A percentile compares a stretch with the other conserved stretches of the same genome.
Conservation (phyloP, 2,329 filamentous ascomycete species). For the Penicillium sp. region DNA sequence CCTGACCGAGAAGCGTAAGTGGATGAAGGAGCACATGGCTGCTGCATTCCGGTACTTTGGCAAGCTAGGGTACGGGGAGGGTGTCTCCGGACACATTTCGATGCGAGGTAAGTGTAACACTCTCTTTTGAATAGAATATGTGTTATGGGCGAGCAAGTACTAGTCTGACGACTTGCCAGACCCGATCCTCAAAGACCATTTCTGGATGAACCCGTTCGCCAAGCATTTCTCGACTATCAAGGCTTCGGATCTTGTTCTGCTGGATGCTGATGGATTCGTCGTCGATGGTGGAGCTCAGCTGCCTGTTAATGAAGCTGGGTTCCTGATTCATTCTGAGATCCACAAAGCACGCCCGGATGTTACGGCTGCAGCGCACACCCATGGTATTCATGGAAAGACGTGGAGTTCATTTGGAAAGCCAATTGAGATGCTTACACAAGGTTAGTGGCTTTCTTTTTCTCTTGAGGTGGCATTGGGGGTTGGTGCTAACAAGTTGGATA, state of each 20-base stretch:
- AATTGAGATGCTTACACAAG: slow-evolving; percentile 60
- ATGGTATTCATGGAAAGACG: slow-evolving; percentile 58
- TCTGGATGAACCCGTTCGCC: slow-evolving; percentile 43
- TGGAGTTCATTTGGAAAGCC: slow-evolving; percentile 62
- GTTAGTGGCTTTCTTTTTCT: slow-evolving; percentile 34
- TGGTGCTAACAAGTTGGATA: neutral
- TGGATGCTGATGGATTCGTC: slow-evolving; percentile 42
- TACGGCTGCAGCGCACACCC: slow-evolving; percentile 58
- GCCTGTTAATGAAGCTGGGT: slow-evolving; percentile 49
- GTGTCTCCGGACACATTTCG: slow-evolving; percentile 44
- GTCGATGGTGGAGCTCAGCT: slow-evolving; percentile 41
- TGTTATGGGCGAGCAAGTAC: neutral
- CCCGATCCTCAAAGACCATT: slow-evolving; percentile 38
- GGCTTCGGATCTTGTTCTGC: slow-evolving; percentile 41
- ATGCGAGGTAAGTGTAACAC: slow-evolving; percentile 31
- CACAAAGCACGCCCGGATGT: slow-evolving; percentile 60
- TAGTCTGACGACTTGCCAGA: slow-evolving; percentile 21
- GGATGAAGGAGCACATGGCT: slow-evolving; percentile 52
- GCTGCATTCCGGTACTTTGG: slow-evolving; percentile 44
- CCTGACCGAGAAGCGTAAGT: slow-evolving; percentile 48
- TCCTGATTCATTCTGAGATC: slow-evolving; percentile 60
- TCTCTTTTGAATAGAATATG: neutral
- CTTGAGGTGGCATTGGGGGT: neutral
- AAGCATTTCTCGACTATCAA: slow-evolving; percentile 45
- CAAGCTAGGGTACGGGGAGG: slow-evolving; percentile 41